Conservation (phyloP, 2,329 filamentous ascomycete species). For the Didymellaceae sp. region DNA sequence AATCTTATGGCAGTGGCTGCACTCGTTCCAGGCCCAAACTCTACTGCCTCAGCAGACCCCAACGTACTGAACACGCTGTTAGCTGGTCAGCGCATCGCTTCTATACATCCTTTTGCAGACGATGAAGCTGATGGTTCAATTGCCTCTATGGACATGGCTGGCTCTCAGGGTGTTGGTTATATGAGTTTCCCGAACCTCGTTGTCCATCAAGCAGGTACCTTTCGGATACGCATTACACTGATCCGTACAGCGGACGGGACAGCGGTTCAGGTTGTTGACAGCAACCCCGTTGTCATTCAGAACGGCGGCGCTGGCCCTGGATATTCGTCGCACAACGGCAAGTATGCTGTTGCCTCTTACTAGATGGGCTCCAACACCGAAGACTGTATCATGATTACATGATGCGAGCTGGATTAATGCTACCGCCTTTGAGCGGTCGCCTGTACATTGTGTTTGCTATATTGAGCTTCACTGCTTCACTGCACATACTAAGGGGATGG, state of each 20-base stretch:
- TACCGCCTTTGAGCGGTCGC: not conserved
- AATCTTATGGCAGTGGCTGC: conserved; percentile 45
- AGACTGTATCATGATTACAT: not conserved
- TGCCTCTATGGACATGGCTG: conserved; percentile 46
- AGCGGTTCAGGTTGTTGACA: conserved; percentile 43
- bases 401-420: not conserved
- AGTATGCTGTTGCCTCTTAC: conserved; percentile 42
- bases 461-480: conserved; percentile 9
- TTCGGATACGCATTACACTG: conserved; percentile 47
- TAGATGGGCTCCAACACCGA: conserved; percentile 12
- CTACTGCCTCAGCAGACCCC: conserved; percentile 37
- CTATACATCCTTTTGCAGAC: conserved; percentile 46
- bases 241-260: conserved; percentile 40
- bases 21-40: conserved; percentile 39
- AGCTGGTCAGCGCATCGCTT: conserved; percentile 41
- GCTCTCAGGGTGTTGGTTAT: conserved; percentile 46
- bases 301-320: conserved; percentile 27
- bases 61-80: conserved; percentile 39
- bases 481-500: conserved; percentile 13
- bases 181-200: conserved; percentile 47
- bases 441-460: conserved; percentile 10
- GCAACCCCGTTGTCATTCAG: conserved; percentile 44
- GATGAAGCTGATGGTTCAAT: conserved; percentile 46
- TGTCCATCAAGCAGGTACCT: conserved; percentile 47
- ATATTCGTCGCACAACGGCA: conserved; percentile 39